phyloP scores from a whole-genome alignment of 441 rosid genomes.

The Gossypium trilobum region DNA sequence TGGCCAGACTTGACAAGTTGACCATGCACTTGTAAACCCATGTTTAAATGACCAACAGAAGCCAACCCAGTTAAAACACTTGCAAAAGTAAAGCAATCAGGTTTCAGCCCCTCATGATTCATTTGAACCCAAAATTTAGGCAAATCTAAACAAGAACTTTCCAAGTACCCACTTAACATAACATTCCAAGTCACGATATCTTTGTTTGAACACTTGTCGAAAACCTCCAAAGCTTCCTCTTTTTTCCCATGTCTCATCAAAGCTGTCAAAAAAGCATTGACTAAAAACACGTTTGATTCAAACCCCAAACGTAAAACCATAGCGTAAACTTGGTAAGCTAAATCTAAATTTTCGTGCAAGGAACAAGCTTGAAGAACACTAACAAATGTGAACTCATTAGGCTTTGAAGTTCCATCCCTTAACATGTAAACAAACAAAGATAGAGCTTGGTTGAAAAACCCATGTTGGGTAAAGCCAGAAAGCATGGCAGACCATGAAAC shows the following conservation, averaged over 20 bases:
- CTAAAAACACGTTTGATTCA: slow-evolving; percentile 26
- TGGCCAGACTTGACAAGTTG: slow-evolving; percentile 44
- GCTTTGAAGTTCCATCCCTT: slow-evolving; percentile 20
- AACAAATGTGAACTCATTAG: slow-evolving; percentile 34
- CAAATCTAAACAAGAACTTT: slow-evolving; percentile 21
- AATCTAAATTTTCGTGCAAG: slow-evolving; percentile 15
- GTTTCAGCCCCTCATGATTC: slow-evolving; percentile 34
- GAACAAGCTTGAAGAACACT: slow-evolving; percentile 30
- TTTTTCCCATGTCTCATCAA: slow-evolving; percentile 34
- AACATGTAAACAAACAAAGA: slow-evolving; percentile 22
- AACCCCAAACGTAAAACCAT: slow-evolving; percentile 26
- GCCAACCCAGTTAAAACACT: slow-evolving; percentile 38
- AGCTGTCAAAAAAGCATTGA: slow-evolving; percentile 33
- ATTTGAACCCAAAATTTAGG: slow-evolving; percentile 34
- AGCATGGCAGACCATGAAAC: slow-evolving; percentile 34
- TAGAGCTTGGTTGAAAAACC: slow-evolving; percentile 18
- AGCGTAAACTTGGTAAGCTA: slow-evolving; percentile 24
- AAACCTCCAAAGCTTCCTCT: slow-evolving; percentile 33
- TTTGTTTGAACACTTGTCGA: slow-evolving; percentile 19
- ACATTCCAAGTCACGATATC: slow-evolving; percentile 40
- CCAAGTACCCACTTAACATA: slow-evolving; percentile 31
- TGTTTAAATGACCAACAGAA: slow-evolving; percentile 22
- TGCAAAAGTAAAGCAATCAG: slow-evolving; percentile 40
- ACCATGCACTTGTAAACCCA: slow-evolving; percentile 45
- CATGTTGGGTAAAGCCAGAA: slow-evolving; percentile 25